These are phyloP conservation scores for Fusarium illudens DNA, from an alignment of 2,329 filamentous ascomycete genomes.

Conservation along the genomic window DNA sequence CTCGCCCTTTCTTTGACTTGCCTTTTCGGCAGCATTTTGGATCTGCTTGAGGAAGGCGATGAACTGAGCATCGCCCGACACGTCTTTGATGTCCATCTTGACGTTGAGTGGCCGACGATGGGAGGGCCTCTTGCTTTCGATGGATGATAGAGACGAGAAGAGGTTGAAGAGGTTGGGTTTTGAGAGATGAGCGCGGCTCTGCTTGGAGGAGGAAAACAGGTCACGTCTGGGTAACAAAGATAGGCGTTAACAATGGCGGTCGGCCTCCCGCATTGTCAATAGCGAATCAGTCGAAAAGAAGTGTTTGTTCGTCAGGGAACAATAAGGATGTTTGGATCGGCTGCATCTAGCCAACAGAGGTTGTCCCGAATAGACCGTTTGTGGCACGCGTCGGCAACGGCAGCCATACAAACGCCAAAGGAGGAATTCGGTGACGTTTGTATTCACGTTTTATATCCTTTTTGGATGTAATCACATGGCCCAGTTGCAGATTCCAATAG, in stretches of 20 bases:
- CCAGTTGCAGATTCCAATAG: too few relatives aligned
- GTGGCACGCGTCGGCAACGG: too few relatives aligned
- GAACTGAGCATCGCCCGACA: background rate
- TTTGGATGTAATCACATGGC: background rate
- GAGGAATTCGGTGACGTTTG: background rate
- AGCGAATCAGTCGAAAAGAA: background rate
- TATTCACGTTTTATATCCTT: background rate
- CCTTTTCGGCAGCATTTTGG: background rate
- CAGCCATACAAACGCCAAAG: background rate
- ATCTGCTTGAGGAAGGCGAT: background rate
- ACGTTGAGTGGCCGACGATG: background rate
- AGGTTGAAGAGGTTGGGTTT: background rate
- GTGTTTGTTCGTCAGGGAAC: background rate
- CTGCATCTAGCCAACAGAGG: background rate
- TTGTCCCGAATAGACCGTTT: background rate
- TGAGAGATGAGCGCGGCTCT: background rate
- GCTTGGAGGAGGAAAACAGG: background rate
- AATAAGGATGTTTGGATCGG: background rate
- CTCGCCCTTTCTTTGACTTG: background rate
- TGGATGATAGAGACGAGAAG: too few relatives aligned
- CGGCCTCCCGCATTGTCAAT: background rate
- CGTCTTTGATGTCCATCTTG: constrained; percentile 6
- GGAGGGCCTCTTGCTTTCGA: too few relatives aligned
- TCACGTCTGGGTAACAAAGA: background rate
- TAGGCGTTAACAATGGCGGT: background rate